phyloP scores from a whole-genome alignment of 2,329 filamentous ascomycete genomes.

The Alternaria sp. region DNA sequence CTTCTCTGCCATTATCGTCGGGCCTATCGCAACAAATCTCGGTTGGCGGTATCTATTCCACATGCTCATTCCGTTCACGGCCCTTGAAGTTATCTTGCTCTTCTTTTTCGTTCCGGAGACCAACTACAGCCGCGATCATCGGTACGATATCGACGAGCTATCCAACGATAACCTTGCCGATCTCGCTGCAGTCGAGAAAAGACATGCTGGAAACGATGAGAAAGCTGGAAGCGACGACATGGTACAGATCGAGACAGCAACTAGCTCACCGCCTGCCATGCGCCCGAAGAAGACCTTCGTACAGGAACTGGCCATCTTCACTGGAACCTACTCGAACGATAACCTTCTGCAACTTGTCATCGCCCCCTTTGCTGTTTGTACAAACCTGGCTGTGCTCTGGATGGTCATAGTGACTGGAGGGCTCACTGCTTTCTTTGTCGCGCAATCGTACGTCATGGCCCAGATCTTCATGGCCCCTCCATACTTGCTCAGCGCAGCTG shows the following conservation, averaged over 20 bases:
- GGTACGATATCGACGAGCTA: slow-evolving; percentile 41
- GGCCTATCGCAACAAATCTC: slow-evolving; percentile 42
- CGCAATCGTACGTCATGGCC: slow-evolving; percentile 52
- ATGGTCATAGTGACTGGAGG: slow-evolving; percentile 56
- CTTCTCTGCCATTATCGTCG: slow-evolving; percentile 46
- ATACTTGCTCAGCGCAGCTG: slow-evolving; percentile 51
- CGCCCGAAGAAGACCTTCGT: slow-evolving; percentile 46
- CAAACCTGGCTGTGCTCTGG: slow-evolving; percentile 60
- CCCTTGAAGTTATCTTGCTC: slow-evolving; percentile 52
- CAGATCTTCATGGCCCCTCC: slow-evolving; percentile 58
- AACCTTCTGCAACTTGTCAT: slow-evolving; percentile 47
- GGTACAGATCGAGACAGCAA: slow-evolving; percentile 27
- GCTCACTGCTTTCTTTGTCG: slow-evolving; percentile 53
- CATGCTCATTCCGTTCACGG: slow-evolving; percentile 56
- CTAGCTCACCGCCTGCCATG: slow-evolving; percentile 17
- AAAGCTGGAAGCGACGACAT: slow-evolving; percentile 18
- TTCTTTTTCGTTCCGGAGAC: slow-evolving; percentile 61
- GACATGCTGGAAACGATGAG: slow-evolving; percentile 20
- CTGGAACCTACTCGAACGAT: slow-evolving; percentile 48
- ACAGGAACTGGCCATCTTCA: slow-evolving; percentile 48
- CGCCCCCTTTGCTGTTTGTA: slow-evolving; percentile 58
- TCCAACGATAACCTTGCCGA: slow-evolving; percentile 36
- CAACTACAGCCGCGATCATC: slow-evolving; percentile 52
- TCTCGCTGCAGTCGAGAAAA: slow-evolving; percentile 30
- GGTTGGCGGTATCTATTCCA: slow-evolving; percentile 54